phyloP scores from a whole-genome alignment of 1,284 basidiomycete species.

The Pascua sp. region DNA sequence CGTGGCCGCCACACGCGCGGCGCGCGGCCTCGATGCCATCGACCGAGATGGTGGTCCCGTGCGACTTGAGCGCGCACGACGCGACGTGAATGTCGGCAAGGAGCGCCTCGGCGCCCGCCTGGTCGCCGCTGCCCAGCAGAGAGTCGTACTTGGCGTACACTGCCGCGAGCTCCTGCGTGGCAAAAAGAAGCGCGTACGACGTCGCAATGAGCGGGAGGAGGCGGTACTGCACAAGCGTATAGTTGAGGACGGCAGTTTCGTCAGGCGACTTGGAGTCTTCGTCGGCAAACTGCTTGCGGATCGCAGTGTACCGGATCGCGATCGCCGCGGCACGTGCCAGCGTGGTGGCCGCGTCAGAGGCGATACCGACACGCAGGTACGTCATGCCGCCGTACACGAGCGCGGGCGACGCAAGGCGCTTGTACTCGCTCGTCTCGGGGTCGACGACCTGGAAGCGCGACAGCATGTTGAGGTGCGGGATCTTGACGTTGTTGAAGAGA shows the following conservation, averaged over 20 bases:
- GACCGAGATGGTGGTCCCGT: slow-evolving; percentile 51
- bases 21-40: slow-evolving; percentile 55
- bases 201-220: slow-evolving; percentile 57
- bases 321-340: slow-evolving; percentile 56
- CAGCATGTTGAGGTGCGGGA: slow-evolving; percentile 57
- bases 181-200: slow-evolving; percentile 58
- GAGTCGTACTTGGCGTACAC: slow-evolving; percentile 40
- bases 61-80: slow-evolving; percentile 12
- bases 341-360: slow-evolving; percentile 54
- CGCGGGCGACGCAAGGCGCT: slow-evolving; percentile 53
- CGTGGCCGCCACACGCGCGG: slow-evolving; percentile 57
- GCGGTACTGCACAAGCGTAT: slow-evolving; percentile 58
- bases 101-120: slow-evolving; percentile 8
- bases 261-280: slow-evolving; percentile 42
- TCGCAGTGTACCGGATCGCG: slow-evolving; percentile 56
- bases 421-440: slow-evolving; percentile 49
- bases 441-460: slow-evolving; percentile 57
- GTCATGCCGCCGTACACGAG: slow-evolving; percentile 58
- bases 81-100: slow-evolving; percentile 14
- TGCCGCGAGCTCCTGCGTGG: slow-evolving; percentile 49
- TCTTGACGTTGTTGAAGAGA: slow-evolving; percentile 56
- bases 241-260: slow-evolving; percentile 58
- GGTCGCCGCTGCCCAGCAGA: slow-evolving; percentile 1
- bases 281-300: slow-evolving; percentile 55
- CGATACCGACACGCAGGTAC: slow-evolving; percentile 55